Base-by-base conservation (phyloP, 2,329 filamentous ascomycete genomes). In the Diaporthe nobilis region DNA sequence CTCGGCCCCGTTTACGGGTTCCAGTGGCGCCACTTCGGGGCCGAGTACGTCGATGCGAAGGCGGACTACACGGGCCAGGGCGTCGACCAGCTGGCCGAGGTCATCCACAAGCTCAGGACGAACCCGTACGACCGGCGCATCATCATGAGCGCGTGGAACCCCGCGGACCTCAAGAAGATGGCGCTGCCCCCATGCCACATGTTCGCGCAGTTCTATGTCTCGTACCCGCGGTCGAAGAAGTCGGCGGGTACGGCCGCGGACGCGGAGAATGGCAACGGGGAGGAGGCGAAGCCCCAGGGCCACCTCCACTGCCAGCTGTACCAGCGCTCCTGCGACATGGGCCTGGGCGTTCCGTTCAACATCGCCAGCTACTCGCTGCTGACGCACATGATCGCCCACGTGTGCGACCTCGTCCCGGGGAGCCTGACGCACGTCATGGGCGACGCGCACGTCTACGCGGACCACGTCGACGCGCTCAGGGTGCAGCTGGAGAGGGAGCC, bases 11-110 rank as follows among this genome's bases (percentile, higher is more conserved):
- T 98, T 0, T 99, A 99, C 83, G 97, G 97, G 2, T 99, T 99
- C 86, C 97, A 99, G 85, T 99, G 97, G 97, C 94, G 97, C 4
- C 96, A 98, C 85, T 99, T 99, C 81, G 97, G 97, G 70, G 97
- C 97, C 6, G 92, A 95, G 77, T 99, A 99, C 83, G 87, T 92
- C 25, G 94, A 96, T 81, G 90, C 93, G 20, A 88, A 92, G 78
- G 90, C 94, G 0, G 95, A 98, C 83, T 99, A 99, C 85, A 89
- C 91, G 0, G 95, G 94, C 0, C 89, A 98, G 83, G 97, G 97
- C 25, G 95, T 98, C 22, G 97, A 99, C 83, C 97, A 99, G 87
- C 88, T 99, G 51, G 94, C 94, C 22, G 94, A 97, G 76, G 92
- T 98, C n/a, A 91, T 99, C 49, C 87, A 94, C 81, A 98, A 98